Conservation (phyloP, 1,284 basidiomycete species). For the Coriolopsis trogii region DNA sequence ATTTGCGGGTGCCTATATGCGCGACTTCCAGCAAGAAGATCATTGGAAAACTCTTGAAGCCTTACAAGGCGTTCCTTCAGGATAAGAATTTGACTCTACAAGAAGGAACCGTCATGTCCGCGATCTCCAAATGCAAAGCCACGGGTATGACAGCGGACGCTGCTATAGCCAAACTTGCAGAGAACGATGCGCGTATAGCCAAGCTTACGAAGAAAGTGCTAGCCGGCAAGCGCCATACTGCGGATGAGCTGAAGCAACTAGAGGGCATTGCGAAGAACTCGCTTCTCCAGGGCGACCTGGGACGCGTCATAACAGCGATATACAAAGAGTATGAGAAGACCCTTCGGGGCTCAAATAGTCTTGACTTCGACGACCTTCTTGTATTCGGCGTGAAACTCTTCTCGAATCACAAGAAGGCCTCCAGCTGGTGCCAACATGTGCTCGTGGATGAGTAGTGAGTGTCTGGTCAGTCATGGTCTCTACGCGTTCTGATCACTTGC, state of each 20-base stretch:
- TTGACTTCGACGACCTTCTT: slow-evolving; percentile 92
- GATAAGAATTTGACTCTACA: slow-evolving; percentile 59
- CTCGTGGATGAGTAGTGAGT: slow-evolving; percentile 90
- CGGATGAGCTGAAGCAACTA: slow-evolving; percentile 35
- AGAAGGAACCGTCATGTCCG: slow-evolving; percentile 58
- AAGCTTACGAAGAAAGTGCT: too few species aligned
- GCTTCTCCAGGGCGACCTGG: too few species aligned
- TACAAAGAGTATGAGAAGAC: slow-evolving; percentile 74
- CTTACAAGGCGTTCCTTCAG: slow-evolving; percentile 50
- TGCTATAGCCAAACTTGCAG: too few species aligned
- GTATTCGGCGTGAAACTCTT: slow-evolving; percentile 81
- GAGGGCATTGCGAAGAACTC: too few species aligned
- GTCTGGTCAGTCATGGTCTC: slow-evolving; percentile 12
- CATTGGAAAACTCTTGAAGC: slow-evolving; percentile 63
- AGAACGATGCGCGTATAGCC: too few species aligned
- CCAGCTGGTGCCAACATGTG: slow-evolving; percentile 73
- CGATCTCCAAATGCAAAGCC: slow-evolving; percentile 84
- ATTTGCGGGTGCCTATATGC: slow-evolving; percentile 13
- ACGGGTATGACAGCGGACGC: too few species aligned
- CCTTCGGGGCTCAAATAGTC: slow-evolving; percentile 66
- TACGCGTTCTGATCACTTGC: background rate
- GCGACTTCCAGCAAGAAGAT: slow-evolving; percentile 69
- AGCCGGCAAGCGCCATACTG: too few species aligned
- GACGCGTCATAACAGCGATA: slow-evolving; percentile 49
- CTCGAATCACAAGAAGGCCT: slow-evolving; percentile 51